Evolutionary conservation across 2,329 filamentous ascomycete genomes (phyloP).

Genomic region (Talaromyces pinophilus): DNA sequence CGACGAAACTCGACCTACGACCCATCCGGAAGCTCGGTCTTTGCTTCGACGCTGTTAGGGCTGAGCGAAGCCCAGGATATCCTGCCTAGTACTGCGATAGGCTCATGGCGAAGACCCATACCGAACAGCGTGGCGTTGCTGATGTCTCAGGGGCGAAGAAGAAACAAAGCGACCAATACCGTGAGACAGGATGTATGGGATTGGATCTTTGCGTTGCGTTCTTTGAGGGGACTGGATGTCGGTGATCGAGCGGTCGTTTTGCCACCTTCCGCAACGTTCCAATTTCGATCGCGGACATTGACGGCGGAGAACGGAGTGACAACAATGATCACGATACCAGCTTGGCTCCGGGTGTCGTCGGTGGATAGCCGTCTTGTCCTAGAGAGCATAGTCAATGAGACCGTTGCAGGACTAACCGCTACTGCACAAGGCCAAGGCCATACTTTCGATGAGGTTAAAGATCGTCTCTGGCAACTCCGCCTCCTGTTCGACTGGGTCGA

Average conservation of each 20-base stretch:
- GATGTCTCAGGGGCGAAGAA: slow-evolving; percentile 27
- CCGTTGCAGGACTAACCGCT: slow-evolving; percentile 34
- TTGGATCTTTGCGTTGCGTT: slow-evolving; percentile 70
- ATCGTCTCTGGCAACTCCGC: slow-evolving; percentile 63
- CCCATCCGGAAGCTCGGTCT: slow-evolving; percentile 59
- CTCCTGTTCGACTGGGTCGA: slow-evolving; percentile 70
- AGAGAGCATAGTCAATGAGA: slow-evolving; percentile 48
- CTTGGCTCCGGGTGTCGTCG: slow-evolving; percentile 58
- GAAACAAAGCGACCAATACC: slow-evolving; percentile 30
- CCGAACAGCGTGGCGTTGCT: slow-evolving; percentile 29
- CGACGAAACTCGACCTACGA: slow-evolving; percentile 69
- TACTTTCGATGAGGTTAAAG: slow-evolving; percentile 50
- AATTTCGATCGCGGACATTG: slow-evolving; percentile 29
- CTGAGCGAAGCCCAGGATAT: slow-evolving; percentile 63
- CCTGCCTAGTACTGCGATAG: slow-evolving; percentile 30
- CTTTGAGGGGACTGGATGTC: slow-evolving; percentile 58
- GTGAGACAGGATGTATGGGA: slow-evolving; percentile 57
- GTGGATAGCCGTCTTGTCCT: slow-evolving; percentile 74
- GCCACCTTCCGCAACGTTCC: slow-evolving; percentile 43
- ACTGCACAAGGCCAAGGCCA: slow-evolving; percentile 20
- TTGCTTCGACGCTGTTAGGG: slow-evolving; percentile 72
- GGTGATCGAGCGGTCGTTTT: slow-evolving; percentile 68
- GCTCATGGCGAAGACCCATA: slow-evolving; percentile 31
- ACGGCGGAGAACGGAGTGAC: slow-evolving; percentile 28
- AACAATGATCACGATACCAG: slow-evolving; percentile 46